Evolutionary conservation across 2,329 filamentous ascomycete genomes (phyloP).

Genomic region (Bipolaris cookei): DNA sequence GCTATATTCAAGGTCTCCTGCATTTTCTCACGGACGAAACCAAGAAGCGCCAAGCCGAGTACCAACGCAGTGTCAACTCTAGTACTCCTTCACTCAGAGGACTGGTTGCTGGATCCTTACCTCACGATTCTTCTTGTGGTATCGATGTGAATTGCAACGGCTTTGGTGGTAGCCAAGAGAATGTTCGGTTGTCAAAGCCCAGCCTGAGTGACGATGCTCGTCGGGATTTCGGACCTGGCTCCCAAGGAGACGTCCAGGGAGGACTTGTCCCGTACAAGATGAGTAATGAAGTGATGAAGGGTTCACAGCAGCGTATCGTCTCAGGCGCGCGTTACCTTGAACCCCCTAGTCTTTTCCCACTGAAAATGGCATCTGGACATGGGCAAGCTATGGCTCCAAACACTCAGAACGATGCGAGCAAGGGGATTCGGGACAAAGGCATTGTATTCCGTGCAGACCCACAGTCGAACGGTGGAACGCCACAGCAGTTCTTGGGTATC

Average conservation of each 20-base stretch:
- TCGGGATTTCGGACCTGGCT: conserved; percentile 25
- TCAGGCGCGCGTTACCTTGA: conserved; percentile 22
- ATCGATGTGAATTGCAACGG: conserved; percentile 33
- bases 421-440: conserved; percentile 27
- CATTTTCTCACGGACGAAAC: conserved; percentile 38
- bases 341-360: conserved; percentile 18
- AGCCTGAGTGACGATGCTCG: conserved; percentile 14
- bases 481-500: conserved; percentile 35
- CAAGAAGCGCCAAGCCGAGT: conserved; percentile 27
- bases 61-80: conserved; percentile 19
- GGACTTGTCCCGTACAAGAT: conserved; percentile 14
- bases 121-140: conserved; percentile 39
- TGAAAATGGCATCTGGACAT: conserved; percentile 17
- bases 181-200: conserved; percentile 26
- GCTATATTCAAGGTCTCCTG: conserved; percentile 43
- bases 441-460: conserved; percentile 19
- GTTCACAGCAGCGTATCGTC: conserved; percentile 21
- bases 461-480: conserved; percentile 15
- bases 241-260: conserved; percentile 18
- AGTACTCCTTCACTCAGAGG: conserved; percentile 36
- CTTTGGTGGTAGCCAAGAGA: conserved; percentile 32
- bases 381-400: conserved; percentile 14
- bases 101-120: conserved; percentile 30
- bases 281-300: conserved; percentile 24
- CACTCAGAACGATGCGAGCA: conserved; percentile 20